A percentile compares a stretch with the other conserved stretches of the same genome.
These are phyloP conservation scores for Amoebophrya sp. DNA, from an alignment of 169 alveolate species.

Conservation along the genomic window DNA sequence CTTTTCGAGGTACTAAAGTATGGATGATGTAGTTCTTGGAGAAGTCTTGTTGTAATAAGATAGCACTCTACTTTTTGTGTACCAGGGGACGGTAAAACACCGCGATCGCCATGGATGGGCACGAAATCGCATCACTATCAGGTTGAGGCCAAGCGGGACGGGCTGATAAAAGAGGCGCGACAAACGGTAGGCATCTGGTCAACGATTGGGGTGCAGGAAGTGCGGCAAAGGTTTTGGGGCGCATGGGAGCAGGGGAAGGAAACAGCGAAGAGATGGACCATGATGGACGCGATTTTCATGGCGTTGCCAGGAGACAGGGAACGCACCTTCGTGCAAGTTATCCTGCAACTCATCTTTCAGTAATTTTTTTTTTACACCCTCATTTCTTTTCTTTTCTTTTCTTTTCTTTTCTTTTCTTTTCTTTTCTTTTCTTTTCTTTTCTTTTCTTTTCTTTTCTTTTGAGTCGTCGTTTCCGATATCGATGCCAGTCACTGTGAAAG, in stretches of 20 bases:
- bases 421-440: too few species aligned
- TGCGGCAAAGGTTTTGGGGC: background rate
- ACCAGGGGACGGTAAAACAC: too few species aligned
- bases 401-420: too few species aligned
- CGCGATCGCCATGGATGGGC: too few species aligned
- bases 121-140: too few species aligned
- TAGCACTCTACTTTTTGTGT: too few species aligned
- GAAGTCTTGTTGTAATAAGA: too few species aligned
- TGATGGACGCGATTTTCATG: background rate
- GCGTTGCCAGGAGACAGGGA: background rate
- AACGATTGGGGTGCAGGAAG: background rate
- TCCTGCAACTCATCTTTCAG: background rate
- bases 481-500: too few species aligned
- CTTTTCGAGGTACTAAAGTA: background rate
- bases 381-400: too few species aligned
- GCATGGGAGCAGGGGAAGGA: slow-evolving; percentile 1
- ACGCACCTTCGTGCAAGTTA: background rate
- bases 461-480: too few species aligned
- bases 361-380: background rate
- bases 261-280: background rate
- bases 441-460: too few species aligned
- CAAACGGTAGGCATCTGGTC: background rate
- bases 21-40: too few species aligned
- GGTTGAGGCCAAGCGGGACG: background rate
- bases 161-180: background rate